A percentile compares a stretch with the other conserved stretches of the same genome.
Conservation (phyloP, 306 rosid genomes). For the Medicago lupulina region DNA sequence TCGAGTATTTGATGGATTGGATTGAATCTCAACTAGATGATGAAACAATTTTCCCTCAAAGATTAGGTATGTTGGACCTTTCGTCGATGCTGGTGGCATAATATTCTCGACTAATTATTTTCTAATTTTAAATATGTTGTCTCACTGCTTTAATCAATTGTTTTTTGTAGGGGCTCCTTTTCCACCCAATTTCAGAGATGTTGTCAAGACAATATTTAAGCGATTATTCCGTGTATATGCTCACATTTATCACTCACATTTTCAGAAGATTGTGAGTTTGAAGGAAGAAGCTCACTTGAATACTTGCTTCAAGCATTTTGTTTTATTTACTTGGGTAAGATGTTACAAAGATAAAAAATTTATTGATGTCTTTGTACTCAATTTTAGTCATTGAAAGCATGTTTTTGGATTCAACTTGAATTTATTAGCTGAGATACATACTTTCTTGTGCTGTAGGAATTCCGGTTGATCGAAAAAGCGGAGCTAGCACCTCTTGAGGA, state of each 20-base stretch:
- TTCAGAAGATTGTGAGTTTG: constrained; percentile 79
- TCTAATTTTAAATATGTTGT: neutral
- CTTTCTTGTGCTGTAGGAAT: constrained; percentile 65
- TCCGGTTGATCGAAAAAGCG: constrained; percentile 70
- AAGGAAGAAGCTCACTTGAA: constrained; percentile 95
- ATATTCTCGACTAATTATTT: constrained; percentile 3
- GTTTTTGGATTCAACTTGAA: neutral
- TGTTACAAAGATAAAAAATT: neutral
- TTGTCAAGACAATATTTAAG: constrained; percentile 83
- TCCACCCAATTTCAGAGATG: constrained; percentile 76
- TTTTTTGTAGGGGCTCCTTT: constrained; percentile 71
- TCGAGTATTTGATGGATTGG: constrained; percentile 91
- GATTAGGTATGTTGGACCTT: constrained; percentile 56
- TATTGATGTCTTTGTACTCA: neutral
- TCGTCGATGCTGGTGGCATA: neutral
- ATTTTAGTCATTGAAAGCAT: constrained; percentile 1
- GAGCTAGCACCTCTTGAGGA: constrained; percentile 85
- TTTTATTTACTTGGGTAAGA: constrained; percentile 86
- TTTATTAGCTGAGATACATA: constrained; percentile 26
- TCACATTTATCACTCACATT: constrained; percentile 85
- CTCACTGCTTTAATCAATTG: neutral
- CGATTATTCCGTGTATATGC: constrained; percentile 90
- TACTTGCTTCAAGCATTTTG: constrained; percentile 94
- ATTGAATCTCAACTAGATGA: constrained; percentile 84
- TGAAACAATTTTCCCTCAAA: constrained; percentile 85